Evolutionary conservation across 1,284 basidiomycete species (phyloP), one percentile per base, ranked within the genome.

Genomic region (Ustilago bromivora): DNA sequence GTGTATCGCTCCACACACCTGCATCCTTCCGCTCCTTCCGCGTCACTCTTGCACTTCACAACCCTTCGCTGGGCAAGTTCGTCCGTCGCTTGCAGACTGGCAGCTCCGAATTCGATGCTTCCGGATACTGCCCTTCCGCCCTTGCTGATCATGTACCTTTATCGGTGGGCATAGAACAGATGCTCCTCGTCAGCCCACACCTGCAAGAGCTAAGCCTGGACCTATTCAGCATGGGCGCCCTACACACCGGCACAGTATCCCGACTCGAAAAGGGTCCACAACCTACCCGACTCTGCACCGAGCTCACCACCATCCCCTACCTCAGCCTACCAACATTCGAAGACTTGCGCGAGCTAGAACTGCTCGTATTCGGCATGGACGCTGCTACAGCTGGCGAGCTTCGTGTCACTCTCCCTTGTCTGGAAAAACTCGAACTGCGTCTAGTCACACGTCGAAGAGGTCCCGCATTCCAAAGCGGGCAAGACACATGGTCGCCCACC

Each of bases 341-440:
- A 28, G 70, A 79, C 17, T 31, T 83, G 15, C 38, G 64, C 3
- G 64, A 80, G 46, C 46, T 83, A 12, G 81, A 83, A 46, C 28
- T 83, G 57, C 53, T 78, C 19, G 69, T 73, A 4, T 83, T 83
- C 41, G 80, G 80, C 5, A 69, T 83, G 66, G 78, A 81, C 31
- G 49, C 49, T 0, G 62, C 58, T 0, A 76, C 70, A 1, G 80
- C 80, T 0, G 41, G 62, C 11, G 73, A 80, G 53, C 57, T 83
- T 23, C 40, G 80, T 6, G 59, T 52, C 19, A 63, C 70, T 2
- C 51, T 79, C 13, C 80, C 80, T 28, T 57, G 72, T 11, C 31
- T 80, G 17, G 68, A 68, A 13, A 65, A 62, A 32, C 55, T 83
- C 5, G 75, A 75, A n/a, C 31, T 83, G 28, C 36, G 80, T 6